These are phyloP conservation scores for Tuctoria greenei DNA, from an alignment of 176 grass and related monocot genomes.

Conservation along the genomic window DNA sequence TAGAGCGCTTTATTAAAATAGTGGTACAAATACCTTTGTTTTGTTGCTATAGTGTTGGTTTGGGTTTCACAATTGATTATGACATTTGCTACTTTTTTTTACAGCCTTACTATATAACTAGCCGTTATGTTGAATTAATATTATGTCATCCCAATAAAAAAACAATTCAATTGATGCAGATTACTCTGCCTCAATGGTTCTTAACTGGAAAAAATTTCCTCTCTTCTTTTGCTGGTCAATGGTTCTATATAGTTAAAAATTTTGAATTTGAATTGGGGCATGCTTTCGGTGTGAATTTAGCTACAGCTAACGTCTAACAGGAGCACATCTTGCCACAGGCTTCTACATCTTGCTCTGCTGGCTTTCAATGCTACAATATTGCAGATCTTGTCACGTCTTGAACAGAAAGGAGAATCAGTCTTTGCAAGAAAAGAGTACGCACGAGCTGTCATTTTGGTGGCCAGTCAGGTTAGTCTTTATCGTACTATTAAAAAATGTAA, in stretches of 20 bases:
- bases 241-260: neutral
- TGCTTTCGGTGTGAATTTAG: neutral
- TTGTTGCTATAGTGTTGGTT: conserved; percentile 10
- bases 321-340: conserved; percentile 49
- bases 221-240: neutral
- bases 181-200: neutral
- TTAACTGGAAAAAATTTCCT: conserved; percentile 10
- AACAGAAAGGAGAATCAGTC: conserved; percentile 45
- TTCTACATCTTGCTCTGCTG: conserved; percentile 68
- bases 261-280: neutral
- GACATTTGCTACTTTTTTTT: conserved; percentile 3
- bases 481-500: conserved; percentile 23
- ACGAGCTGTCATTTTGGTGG: conserved; percentile 79
- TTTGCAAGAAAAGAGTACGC: conserved; percentile 82
- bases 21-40: neutral
- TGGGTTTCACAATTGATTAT: conserved; percentile 7
- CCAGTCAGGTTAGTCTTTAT: conserved; percentile 75
- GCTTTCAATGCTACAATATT: conserved; percentile 55
- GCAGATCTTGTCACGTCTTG: conserved; percentile 48
- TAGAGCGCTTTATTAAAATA: conserved; percentile 5
- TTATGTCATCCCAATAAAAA: neutral
- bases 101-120: conserved; percentile 16
- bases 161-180: neutral
- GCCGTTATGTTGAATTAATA: conserved; percentile 6
- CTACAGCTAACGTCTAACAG: conserved; percentile 26